Evolutionary conservation across 2,329 filamentous ascomycete species (phyloP).

Genomic region (Helminthosporium solani): DNA sequence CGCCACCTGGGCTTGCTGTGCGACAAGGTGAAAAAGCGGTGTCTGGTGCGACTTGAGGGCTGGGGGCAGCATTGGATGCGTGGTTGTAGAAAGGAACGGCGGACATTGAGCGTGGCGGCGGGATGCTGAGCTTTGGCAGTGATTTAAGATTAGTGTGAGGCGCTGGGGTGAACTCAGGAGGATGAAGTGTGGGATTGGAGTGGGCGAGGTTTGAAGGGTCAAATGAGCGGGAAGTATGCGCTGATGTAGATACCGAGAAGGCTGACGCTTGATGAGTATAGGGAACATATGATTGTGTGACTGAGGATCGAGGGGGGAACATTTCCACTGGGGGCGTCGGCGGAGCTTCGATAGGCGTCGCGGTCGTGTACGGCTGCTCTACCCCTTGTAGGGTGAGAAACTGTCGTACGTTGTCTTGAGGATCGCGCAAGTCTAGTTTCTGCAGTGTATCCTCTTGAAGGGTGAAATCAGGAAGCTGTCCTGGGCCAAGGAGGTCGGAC

Average conservation of each 20-base stretch:
- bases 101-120: constrained; percentile 44
- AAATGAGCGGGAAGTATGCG: constrained; percentile 33
- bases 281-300: constrained; percentile 28
- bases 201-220: constrained; percentile 24
- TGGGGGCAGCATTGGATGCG: constrained; percentile 24
- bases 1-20: constrained; percentile 57
- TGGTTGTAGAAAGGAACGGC: constrained; percentile 31
- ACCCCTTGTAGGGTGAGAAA: constrained; percentile 84
- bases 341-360: constrained; percentile 61
- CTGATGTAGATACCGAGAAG: constrained; percentile 40
- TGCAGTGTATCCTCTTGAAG: constrained; percentile 74
- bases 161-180: constrained; percentile 44
- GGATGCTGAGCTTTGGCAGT: constrained; percentile 60
- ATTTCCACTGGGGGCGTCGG: constrained; percentile 43
- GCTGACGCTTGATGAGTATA: constrained; percentile 30
- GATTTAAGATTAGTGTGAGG: constrained; percentile 54
- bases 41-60: constrained; percentile 34
- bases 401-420: constrained; percentile 89
- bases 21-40: constrained; percentile 50
- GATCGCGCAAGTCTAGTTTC: constrained; percentile 69
- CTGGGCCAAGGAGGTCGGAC: constrained; percentile 81
- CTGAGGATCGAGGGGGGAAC: constrained; percentile 39
- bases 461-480: constrained; percentile 60
- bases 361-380: constrained; percentile 61
- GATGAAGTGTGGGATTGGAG: constrained; percentile 40